Conservation (phyloP, 345 rosid species). For the Alliaria petiolata region DNA sequence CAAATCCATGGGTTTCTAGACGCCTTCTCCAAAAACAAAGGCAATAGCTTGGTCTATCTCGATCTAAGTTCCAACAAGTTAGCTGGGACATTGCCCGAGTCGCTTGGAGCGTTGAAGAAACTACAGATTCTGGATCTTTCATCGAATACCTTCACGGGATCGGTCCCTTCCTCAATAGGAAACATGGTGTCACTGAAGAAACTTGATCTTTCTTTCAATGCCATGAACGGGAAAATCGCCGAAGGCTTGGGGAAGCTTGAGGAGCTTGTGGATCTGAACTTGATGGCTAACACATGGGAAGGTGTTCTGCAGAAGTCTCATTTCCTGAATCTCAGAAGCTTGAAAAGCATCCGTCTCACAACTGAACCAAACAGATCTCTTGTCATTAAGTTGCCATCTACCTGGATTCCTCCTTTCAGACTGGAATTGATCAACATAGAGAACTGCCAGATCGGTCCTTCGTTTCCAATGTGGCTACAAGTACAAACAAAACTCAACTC, state of each 20-base stretch:
- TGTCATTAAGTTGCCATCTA: slow-evolving; percentile 36
- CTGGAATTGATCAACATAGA: slow-evolving; percentile 41
- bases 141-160: slow-evolving; percentile 43
- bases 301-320: slow-evolving; percentile 47
- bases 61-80: slow-evolving; percentile 40
- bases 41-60: slow-evolving; percentile 32
- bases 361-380: slow-evolving; percentile 39
- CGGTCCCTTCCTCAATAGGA: slow-evolving; percentile 47
- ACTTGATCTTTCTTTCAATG: slow-evolving; percentile 44
- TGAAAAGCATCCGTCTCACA: slow-evolving; percentile 38
- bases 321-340: slow-evolving; percentile 35
- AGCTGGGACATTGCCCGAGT: slow-evolving; percentile 43
- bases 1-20: slow-evolving; percentile 39
- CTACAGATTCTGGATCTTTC: slow-evolving; percentile 39
- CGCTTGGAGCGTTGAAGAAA: slow-evolving; percentile 39
- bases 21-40: slow-evolving; percentile 29
- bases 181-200: slow-evolving; percentile 33
- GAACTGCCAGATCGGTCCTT: slow-evolving; percentile 52
- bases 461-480: slow-evolving; percentile 59
- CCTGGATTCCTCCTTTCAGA: slow-evolving; percentile 62
- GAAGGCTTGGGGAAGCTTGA: slow-evolving; percentile 44
- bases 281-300: slow-evolving; percentile 43
- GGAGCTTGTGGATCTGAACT: slow-evolving; percentile 32
- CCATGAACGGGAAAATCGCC: slow-evolving; percentile 50
- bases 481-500: slow-evolving; percentile 43